Conservation (phyloP, 2,329 filamentous ascomycete genomes). For the Neoascochyta sp. region DNA sequence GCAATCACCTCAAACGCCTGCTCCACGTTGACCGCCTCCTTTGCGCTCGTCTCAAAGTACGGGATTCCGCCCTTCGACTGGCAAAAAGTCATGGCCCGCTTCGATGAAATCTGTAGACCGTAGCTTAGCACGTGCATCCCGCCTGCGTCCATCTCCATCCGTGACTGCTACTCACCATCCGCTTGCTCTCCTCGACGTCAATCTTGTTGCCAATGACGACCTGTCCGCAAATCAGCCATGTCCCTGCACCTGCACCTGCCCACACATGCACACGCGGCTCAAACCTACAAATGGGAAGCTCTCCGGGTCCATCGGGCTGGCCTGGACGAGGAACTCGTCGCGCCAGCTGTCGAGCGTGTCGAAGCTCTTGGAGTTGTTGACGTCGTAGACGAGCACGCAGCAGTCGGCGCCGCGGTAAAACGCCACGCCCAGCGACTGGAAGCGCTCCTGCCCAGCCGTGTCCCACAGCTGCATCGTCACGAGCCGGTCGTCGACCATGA, state of each 20-base stretch:
- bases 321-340: constrained; percentile 97
- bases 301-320: constrained; percentile 91
- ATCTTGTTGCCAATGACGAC: constrained; percentile 99
- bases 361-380: constrained; percentile 99
- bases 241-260: not conserved
- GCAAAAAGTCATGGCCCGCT: constrained; percentile 95
- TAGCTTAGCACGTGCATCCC: constrained; percentile 9
- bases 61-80: constrained; percentile 96
- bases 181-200: constrained; percentile 95
- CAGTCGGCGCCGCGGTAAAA: constrained; percentile 98
- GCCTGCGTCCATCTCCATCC: too few relatives aligned
- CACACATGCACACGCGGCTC: constrained; percentile 34
- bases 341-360: constrained; percentile 98
- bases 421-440: constrained; percentile 93
- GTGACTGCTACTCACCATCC: constrained; percentile 65
- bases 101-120: constrained; percentile 71
- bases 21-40: constrained; percentile 98
- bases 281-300: constrained; percentile 98
- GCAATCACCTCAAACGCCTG: constrained; percentile 87
- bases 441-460: constrained; percentile 93
- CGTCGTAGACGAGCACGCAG: constrained; percentile 95
- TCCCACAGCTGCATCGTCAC: constrained; percentile 99
- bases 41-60: constrained; percentile 98
- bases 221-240: constrained; percentile 46
- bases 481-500: constrained; percentile 91